Conservation (phyloP, 2,329 filamentous ascomycete species). For the Lachnellula hyalina region DNA sequence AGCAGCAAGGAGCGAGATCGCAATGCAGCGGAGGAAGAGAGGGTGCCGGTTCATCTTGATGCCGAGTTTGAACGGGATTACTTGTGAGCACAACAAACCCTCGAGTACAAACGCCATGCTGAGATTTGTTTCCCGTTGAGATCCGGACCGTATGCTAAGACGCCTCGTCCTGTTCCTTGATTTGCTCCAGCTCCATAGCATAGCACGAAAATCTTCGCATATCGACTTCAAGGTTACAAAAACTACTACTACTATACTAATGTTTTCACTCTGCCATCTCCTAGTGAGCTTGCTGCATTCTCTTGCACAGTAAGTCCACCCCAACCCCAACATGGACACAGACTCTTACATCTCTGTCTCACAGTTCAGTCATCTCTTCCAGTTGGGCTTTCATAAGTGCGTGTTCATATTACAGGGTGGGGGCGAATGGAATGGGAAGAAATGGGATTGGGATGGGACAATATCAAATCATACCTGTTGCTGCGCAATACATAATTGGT, state of each 20-base stretch:
- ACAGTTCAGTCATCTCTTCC: too few relatives aligned
- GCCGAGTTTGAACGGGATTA: conserved; percentile 33
- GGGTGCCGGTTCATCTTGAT: conserved; percentile 31
- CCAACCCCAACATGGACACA: too few relatives aligned
- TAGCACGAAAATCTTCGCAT: too few relatives aligned
- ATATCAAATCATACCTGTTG: too few relatives aligned
- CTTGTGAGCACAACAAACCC: conserved; percentile 25
- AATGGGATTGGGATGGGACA: background rate
- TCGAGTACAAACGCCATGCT: conserved; percentile 15
- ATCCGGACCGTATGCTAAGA: conserved; percentile 28
- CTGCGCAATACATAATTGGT: too few relatives aligned
- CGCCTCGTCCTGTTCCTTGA: conserved; percentile 27
- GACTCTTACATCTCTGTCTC: too few relatives aligned
- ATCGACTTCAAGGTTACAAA: too few relatives aligned
- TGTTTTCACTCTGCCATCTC: too few relatives aligned
- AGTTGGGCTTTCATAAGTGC: background rate
- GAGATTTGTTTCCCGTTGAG: conserved; percentile 20
- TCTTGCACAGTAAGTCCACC: too few relatives aligned
- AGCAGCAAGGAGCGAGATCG: conserved; percentile 21
- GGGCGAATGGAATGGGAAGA: background rate
- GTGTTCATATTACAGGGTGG: background rate
- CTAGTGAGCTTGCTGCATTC: too few relatives aligned
- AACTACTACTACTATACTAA: too few relatives aligned
- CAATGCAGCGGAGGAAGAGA: conserved; percentile 24
- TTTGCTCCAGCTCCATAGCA: background rate